Evolutionary conservation across 257 asterid species (phyloP), one percentile per base, ranked within the genome.

Genomic region (Solanum medicagineum): DNA sequence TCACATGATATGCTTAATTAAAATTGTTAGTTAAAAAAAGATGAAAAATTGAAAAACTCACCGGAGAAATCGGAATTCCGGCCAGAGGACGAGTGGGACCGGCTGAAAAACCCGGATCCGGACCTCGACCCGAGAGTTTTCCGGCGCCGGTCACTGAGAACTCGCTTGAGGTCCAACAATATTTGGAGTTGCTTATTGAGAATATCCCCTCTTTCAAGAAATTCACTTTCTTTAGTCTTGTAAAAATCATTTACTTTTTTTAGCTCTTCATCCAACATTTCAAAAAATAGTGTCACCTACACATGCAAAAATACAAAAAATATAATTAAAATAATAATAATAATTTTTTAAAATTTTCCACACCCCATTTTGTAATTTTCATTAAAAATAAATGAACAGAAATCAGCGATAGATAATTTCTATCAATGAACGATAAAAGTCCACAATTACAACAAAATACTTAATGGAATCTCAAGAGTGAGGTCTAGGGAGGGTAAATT

Each of bases 171-270:
- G 86, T 95, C 97, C 63, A 92, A 60, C 87, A 97, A 77, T 77
- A 93, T 94, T 20, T 90, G 93, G 19, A 97, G 96, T 83, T 97
- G 99, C 83, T 90, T 95, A 29, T 90, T 94, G 16, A 97, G 81
- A 55, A 86, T 77, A 5, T 94, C 95, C 4, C 97, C 99, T 85
- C 98, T 94, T 70, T 95, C 96, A 7, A 95, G 88, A 84, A 95
- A 95, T 80, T 97, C 99, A 2, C 77, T 79, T 68, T 97, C 99
- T 89, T 92, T 97, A 7, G 86, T 89, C 81, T 80, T 86, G 86
- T 94, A 95, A 84, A 97, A 97, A 68, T 90, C 89, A 88, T 95
- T 93, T 80, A 97, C 98, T 88, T 97, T 97, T 71, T 91, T 91
- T 4, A 93, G 91, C 86, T 97, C 99, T 8, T 90, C 95, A 16